Percentiles rank a stretch among this genome's conserved stretches.
phyloP scores from a whole-genome alignment of 768 basidiomycete species.

The Amanita rimosa region DNA sequence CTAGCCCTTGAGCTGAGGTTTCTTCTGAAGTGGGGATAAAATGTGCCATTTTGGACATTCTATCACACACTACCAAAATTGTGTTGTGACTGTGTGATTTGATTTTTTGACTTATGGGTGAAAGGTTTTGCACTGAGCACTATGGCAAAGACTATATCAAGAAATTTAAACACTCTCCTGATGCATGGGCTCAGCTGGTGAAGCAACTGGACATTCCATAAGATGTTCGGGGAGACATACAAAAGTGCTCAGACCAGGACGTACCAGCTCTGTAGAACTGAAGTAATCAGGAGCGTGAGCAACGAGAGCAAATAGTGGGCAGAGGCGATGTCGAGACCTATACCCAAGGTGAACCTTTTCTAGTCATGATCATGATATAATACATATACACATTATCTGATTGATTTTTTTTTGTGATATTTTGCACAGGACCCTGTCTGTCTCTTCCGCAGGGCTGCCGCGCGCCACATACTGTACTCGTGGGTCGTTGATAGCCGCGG shows the following conservation, averaged over 20 bases:
- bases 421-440: conserved; percentile 25
- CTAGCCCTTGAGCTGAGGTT: too few relatives aligned
- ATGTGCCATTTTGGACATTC: too few relatives aligned
- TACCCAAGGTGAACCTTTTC: conserved; percentile 25
- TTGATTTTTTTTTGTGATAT: neutral
- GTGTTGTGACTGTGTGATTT: too few relatives aligned
- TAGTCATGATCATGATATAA: neutral
- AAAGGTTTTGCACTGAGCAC: conserved; percentile 75
- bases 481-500: conserved; percentile 95
- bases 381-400: conserved; percentile 11
- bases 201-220: conserved; percentile 95
- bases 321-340: conserved; percentile 72
- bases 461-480: conserved; percentile 80
- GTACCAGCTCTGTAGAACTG: conserved; percentile 84
- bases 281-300: conserved; percentile 85
- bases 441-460: conserved; percentile 67
- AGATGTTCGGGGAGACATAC: conserved; percentile 76
- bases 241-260: conserved; percentile 93
- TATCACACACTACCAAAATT: too few relatives aligned
- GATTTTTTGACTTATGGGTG: too few relatives aligned
- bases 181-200: conserved; percentile 91
- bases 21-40: too few relatives aligned
- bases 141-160: conserved; percentile 89
- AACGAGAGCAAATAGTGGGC: conserved; percentile 78
- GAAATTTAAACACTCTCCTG: conserved; percentile 72